These are phyloP conservation scores for Peniophora sp. DNA, from an alignment of 1,284 basidiomycete species.

Conservation along the genomic window DNA sequence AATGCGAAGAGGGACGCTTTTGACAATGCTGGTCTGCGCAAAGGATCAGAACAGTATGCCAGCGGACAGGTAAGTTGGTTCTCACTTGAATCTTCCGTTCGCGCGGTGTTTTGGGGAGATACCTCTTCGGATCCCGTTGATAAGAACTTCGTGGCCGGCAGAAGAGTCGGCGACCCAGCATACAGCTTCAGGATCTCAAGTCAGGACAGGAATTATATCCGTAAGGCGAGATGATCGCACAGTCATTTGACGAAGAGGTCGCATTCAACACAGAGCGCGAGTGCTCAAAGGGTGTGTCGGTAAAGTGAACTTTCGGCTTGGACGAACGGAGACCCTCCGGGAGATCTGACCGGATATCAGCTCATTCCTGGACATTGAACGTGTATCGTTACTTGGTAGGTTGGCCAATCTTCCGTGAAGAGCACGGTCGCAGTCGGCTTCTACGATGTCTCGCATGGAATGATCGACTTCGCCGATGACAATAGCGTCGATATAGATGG, in stretches of 20 bases:
- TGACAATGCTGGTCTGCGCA: slow-evolving; percentile 22
- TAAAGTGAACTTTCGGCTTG: slow-evolving; percentile 49
- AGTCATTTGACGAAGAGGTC: slow-evolving; percentile 55
- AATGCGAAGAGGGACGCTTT: slow-evolving; percentile 22
- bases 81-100: slow-evolving; percentile 53
- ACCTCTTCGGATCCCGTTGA: slow-evolving; percentile 72
- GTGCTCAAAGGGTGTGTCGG: slow-evolving; percentile 47
- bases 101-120: slow-evolving; percentile 61
- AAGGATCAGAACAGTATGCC: background rate
- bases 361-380: background rate
- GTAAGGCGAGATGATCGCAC: slow-evolving; percentile 26
- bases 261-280: slow-evolving; percentile 36
- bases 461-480: slow-evolving; percentile 64
- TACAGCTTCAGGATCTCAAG: slow-evolving; percentile 37
- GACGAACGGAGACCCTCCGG: slow-evolving; percentile 39
- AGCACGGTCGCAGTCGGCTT: slow-evolving; percentile 54
- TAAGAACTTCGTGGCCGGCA: slow-evolving; percentile 48
- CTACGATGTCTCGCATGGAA: slow-evolving; percentile 31
- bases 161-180: slow-evolving; percentile 56
- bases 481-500: slow-evolving; percentile 58
- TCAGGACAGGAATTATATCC: slow-evolving; percentile 3
- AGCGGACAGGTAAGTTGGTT: background rate
- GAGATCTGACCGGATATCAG: slow-evolving; percentile 24
- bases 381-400: slow-evolving; percentile 26
- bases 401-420: slow-evolving; percentile 40